Percentiles rank a stretch among this genome's conserved stretches.
phyloP scores from a whole-genome alignment of 2,329 filamentous ascomycete species.

The Calonectria pteridis region DNA sequence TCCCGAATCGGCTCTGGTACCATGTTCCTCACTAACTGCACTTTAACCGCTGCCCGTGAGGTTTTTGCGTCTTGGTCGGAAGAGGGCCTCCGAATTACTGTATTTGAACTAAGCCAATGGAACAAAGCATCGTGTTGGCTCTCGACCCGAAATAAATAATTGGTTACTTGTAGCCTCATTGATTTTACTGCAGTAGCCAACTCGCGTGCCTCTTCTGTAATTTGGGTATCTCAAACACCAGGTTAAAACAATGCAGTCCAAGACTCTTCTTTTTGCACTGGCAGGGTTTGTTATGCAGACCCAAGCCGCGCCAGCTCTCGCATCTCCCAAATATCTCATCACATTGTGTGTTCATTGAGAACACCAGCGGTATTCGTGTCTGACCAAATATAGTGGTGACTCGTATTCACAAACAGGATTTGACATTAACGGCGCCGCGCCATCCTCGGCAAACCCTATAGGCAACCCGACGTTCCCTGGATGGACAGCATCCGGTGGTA shows the following conservation, averaged over 20 bases:
- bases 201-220: too few relatives aligned
- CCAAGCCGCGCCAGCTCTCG: neutral
- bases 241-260: neutral
- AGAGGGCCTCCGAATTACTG: neutral
- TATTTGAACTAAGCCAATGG: neutral
- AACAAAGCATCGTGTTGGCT: neutral
- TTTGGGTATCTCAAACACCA: too few relatives aligned
- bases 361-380: rapidly evolving
- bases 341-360: constrained; percentile 31
- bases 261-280: neutral
- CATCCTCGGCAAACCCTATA: constrained; percentile 67
- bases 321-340: constrained; percentile 30
- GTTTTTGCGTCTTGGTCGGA: neutral
- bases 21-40: neutral
- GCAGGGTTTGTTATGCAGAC: neutral
- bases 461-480: constrained; percentile 71
- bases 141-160: neutral
- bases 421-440: constrained; percentile 62
- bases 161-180: neutral
- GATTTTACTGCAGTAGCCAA: neutral
- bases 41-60: neutral
- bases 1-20: too few relatives aligned
- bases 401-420: constrained; percentile 61
- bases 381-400: constrained; percentile 42
- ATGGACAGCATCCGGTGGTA: constrained; percentile 61